These are phyloP conservation scores for Boletus vermiculosoides DNA, from an alignment of 768 basidiomycete species.

Conservation along the genomic window DNA sequence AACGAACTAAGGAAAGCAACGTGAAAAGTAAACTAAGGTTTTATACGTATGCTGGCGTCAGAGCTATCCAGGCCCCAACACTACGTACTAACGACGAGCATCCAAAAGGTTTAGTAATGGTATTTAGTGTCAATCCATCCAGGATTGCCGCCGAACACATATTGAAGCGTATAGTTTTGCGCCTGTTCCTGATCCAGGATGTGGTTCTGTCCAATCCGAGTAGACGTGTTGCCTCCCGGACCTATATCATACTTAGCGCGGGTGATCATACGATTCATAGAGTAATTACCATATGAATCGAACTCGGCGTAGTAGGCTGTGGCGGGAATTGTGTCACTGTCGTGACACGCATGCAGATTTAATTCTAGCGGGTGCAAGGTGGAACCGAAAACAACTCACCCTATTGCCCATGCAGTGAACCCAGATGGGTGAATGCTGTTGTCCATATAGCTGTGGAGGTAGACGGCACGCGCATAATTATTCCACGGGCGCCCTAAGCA, in stretches of 20 bases:
- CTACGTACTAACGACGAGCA: neutral
- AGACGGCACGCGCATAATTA: constrained; percentile 53
- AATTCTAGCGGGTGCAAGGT: neutral
- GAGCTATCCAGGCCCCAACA: neutral
- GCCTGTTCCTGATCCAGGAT: constrained; percentile 35
- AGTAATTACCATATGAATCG: constrained; percentile 44
- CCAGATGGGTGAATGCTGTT: constrained; percentile 50
- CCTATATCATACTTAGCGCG: constrained; percentile 34
- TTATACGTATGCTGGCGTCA: neutral
- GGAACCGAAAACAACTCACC: constrained; percentile 2
- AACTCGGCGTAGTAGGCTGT: constrained; percentile 62
- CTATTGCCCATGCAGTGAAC: constrained; percentile 45
- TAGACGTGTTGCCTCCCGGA: constrained; percentile 49
- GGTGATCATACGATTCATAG: neutral
- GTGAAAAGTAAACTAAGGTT: neutral
- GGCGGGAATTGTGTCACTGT: constrained; percentile 47
- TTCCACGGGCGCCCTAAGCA: constrained; percentile 56
- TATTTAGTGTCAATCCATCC: constrained; percentile 58
- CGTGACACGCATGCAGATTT: constrained; percentile 20
- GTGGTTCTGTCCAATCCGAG: constrained; percentile 47
- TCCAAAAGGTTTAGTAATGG: constrained; percentile 8
- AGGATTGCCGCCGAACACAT: constrained; percentile 51
- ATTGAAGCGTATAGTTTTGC: constrained; percentile 40
- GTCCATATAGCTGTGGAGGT: constrained; percentile 57
- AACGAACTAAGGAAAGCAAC: neutral